These are phyloP conservation scores for Glebionis coronaria DNA, from an alignment of 129 eudicot genomes.

Conservation along the genomic window DNA sequence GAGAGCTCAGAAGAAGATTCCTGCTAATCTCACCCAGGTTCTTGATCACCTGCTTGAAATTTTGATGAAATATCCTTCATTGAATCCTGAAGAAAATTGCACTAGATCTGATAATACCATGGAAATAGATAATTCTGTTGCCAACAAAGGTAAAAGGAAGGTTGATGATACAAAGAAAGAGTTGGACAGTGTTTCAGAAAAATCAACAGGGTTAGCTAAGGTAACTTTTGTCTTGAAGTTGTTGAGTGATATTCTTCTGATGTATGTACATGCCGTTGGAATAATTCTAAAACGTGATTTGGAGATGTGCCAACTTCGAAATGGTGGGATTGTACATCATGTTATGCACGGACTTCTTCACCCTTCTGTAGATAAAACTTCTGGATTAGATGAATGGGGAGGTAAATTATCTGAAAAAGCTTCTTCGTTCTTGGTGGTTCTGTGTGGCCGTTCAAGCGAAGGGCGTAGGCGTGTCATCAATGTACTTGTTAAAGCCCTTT, in stretches of 20 bases:
- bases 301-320: constrained; percentile 39
- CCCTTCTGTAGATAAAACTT: constrained; percentile 44
- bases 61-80: constrained; percentile 50
- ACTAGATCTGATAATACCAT: constrained; percentile 42
- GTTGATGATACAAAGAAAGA: constrained; percentile 65
- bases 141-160: constrained; percentile 87
- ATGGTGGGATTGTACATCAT: constrained; percentile 85
- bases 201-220: constrained; percentile 72
- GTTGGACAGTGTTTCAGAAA: constrained; percentile 52
- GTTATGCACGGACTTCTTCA: constrained; percentile 76
- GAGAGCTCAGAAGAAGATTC: constrained; percentile 80
- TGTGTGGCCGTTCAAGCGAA: constrained; percentile 95
- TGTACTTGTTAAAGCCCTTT: constrained; percentile 88
- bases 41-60: constrained; percentile 94
- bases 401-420: constrained; percentile 91
- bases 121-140: constrained; percentile 73
- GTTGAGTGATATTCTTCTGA: constrained; percentile 85
- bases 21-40: constrained; percentile 84
- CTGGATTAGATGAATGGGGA: constrained; percentile 81
- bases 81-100: constrained; percentile 40
- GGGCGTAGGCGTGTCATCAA: constrained; percentile 88
- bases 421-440: constrained; percentile 91
- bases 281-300: constrained; percentile 77
- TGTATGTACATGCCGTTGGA: constrained; percentile 93
- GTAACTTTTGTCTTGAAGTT: constrained; percentile 85